Percentiles rank a stretch among this genome's conserved stretches.
These are phyloP conservation scores for Saccharomyces hybrid DNA, from an alignment of 1,139 yeast species.

Conservation along the genomic window DNA sequence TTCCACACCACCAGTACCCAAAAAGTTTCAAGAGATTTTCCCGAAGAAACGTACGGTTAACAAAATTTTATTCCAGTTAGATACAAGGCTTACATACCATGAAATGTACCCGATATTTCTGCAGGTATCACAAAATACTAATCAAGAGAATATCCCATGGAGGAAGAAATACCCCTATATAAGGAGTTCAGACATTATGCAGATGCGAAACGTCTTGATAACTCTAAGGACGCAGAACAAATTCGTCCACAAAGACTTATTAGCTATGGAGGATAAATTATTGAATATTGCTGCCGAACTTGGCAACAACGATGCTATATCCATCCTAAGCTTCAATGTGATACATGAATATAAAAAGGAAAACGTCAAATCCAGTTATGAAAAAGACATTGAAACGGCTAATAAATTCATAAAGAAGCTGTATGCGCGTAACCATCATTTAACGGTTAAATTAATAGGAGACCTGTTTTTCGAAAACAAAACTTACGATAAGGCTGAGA, in stretches of 20 bases:
- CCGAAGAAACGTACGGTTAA: conserved; percentile 55
- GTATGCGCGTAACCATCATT: conserved; percentile 53
- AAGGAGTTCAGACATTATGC: conserved; percentile 47
- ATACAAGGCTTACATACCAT: conserved; percentile 46
- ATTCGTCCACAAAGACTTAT: conserved; percentile 46
- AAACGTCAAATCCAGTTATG: conserved; percentile 20
- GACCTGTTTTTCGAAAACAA: conserved; percentile 53
- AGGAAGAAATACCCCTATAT: conserved; percentile 38
- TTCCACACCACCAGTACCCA: background rate
- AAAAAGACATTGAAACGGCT: conserved; percentile 58
- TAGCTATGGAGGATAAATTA: conserved; percentile 58
- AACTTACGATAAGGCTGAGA: conserved; percentile 44
- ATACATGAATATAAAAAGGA: conserved; percentile 9
- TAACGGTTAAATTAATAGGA: conserved; percentile 66
- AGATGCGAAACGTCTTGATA: conserved; percentile 59
- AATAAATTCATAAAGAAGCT: conserved; percentile 52
- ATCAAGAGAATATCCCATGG: background rate
- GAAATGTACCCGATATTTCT: conserved; percentile 47
- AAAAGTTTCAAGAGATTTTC: conserved; percentile 41
- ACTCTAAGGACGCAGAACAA: conserved; percentile 55
- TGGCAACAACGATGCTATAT: conserved; percentile 75
- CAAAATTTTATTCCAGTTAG: conserved; percentile 56
- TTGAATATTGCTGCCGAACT: conserved; percentile 77
- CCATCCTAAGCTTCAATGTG: conserved; percentile 54
- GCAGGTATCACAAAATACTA: background rate